Evolutionary conservation across 73 alveolate genomes (phyloP).

Genomic region (Tetrahymena malaccensis): DNA sequence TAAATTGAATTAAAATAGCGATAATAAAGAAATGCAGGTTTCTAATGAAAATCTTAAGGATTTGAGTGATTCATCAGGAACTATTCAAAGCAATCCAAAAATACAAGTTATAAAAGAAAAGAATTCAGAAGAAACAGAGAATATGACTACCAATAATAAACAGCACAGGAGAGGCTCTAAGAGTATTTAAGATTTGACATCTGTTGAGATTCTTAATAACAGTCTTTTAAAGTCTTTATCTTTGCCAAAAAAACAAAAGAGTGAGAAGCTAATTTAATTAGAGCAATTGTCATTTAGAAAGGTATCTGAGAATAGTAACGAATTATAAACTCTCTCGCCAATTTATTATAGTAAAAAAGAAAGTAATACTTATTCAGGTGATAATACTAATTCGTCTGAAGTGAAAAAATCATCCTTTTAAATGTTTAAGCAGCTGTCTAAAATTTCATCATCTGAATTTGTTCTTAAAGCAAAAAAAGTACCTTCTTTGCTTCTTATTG

Average conservation of each 20-base stretch:
- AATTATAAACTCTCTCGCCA: background rate
- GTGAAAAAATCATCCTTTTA: background rate
- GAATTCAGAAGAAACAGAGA: background rate
- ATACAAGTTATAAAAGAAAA: background rate
- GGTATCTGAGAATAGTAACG: background rate
- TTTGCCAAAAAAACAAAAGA: background rate
- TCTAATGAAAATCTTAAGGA: background rate
- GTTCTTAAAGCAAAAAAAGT: background rate
- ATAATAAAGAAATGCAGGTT: background rate
- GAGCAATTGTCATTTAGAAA: background rate
- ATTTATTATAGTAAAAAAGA: background rate
- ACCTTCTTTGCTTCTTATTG: background rate
- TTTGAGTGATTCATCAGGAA: background rate
- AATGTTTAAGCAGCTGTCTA: background rate
- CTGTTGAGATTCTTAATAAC: background rate
- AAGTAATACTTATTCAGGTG: background rate
- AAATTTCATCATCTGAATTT: background rate
- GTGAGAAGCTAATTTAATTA: background rate
- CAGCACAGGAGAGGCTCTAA: background rate
- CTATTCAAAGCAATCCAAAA: background rate
- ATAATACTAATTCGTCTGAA: background rate
- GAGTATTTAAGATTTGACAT: background rate
- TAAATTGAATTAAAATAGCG: background rate
- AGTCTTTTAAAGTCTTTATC: background rate
- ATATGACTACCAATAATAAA: background rate